phyloP scores from a whole-genome alignment of 139 green algal genomes.

The Gonium pectorale region DNA sequence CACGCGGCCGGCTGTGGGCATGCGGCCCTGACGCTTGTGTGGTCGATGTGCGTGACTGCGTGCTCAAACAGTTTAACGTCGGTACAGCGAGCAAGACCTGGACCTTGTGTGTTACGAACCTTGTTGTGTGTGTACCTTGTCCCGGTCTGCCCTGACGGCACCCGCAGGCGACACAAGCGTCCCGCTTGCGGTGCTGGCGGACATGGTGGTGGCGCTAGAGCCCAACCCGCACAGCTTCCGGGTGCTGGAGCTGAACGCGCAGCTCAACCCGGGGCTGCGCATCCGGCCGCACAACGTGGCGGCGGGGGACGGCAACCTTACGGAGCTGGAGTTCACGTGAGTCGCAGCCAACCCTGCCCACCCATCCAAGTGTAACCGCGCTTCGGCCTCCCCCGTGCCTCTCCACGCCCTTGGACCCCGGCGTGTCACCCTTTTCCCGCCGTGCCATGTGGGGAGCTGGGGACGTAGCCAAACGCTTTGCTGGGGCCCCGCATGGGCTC shows the following conservation, averaged over 20 bases:
- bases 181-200: background rate
- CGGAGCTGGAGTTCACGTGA: constrained; percentile 7
- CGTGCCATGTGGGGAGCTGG: no score
- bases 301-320: background rate
- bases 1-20: background rate
- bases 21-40: background rate
- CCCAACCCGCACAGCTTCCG: constrained; percentile 5
- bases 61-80: background rate
- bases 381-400: no score
- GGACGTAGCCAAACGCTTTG: no score
- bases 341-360: no score
- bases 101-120: background rate
- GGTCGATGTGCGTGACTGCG: background rate
- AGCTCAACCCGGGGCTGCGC: background rate
- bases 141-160: background rate
- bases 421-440: no score
- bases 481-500: no score
- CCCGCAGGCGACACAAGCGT: constrained; percentile 1
- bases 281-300: constrained; percentile 2
- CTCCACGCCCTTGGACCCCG: no score
- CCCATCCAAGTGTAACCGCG: no score
- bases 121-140: background rate
- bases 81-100: background rate
- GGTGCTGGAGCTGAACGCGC: background rate
- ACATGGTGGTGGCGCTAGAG: background rate